Conservation (phyloP, 2,329 filamentous ascomycete species). For the Hymenoscyphus repandus region DNA sequence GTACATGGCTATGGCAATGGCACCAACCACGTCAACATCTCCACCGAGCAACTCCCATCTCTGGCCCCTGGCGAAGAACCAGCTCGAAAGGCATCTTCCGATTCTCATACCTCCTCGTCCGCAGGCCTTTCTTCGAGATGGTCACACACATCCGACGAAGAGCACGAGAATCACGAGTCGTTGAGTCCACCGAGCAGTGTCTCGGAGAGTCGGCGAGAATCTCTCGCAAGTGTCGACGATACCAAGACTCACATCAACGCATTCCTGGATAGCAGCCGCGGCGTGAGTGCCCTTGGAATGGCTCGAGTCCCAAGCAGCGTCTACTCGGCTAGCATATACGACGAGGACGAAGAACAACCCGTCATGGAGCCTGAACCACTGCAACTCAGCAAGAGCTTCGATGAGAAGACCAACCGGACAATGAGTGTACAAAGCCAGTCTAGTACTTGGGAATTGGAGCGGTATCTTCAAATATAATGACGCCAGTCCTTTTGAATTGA, state of each 20-base stretch:
- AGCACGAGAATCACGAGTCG: constrained; percentile 1
- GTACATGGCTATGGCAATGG: constrained; percentile 51
- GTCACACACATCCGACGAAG: constrained; percentile 18
- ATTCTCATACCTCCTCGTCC: constrained; percentile 12
- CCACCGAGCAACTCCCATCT: not conserved
- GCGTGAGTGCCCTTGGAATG: constrained; percentile 10
- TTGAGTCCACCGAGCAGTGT: constrained; percentile 13
- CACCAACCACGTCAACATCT: constrained; percentile 34
- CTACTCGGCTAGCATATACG: constrained; percentile 15
- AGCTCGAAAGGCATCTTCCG: constrained; percentile 11
- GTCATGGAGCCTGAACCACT: constrained; percentile 15
- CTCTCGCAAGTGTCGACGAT: constrained; percentile 7
- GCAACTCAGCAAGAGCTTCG: constrained; percentile 5
- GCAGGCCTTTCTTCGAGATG: constrained; percentile 19
- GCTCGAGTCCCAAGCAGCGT: constrained; percentile 12
- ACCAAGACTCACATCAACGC: constrained; percentile 15
- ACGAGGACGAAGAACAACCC: constrained; percentile 3
- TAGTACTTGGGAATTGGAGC: not conserved
- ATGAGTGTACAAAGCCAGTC: not conserved
- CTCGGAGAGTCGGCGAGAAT: constrained; percentile 10
- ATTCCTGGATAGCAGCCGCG: constrained; percentile 12
- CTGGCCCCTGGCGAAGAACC: not conserved
- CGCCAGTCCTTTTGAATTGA: too few relatives aligned
- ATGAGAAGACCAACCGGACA: not conserved
- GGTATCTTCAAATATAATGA: not conserved